phyloP scores from a whole-genome alignment of 2,329 filamentous ascomycete genomes.

The Colletotrichum falcatum region DNA sequence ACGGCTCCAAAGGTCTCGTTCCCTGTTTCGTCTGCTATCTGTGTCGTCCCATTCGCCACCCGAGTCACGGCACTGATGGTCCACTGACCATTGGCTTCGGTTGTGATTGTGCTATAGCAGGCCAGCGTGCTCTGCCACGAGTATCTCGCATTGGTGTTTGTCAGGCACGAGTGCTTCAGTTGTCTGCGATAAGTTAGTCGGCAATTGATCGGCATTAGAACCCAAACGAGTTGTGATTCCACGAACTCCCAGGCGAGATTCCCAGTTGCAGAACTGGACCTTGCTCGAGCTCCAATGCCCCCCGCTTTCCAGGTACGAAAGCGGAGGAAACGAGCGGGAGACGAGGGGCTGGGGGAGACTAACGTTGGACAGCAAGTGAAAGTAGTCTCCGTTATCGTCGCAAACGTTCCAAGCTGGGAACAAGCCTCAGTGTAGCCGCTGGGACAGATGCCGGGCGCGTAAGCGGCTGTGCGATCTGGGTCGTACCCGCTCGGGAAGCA shows the following conservation, averaged over 20 bases:
- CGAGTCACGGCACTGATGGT: conserved; percentile 7
- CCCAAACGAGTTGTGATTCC: neutral
- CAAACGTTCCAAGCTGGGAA: neutral
- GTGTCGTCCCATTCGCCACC: neutral
- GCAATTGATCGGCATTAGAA: neutral
- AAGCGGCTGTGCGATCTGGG: neutral
- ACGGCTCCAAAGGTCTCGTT: conserved; percentile 2
- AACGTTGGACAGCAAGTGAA: conserved; percentile 9
- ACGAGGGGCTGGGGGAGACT: neutral
- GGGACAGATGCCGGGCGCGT: conserved; percentile 2
- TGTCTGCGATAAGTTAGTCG: neutral
- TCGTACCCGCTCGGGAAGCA: conserved; percentile 7
- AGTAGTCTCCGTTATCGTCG: neutral
- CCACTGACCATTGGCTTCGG: conserved; percentile 4
- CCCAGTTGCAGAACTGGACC: too few relatives aligned
- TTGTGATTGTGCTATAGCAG: conserved; percentile 10
- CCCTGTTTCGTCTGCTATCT: neutral
- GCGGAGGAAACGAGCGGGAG: neutral
- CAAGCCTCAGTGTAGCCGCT: conserved; percentile 6
- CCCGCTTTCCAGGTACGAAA: too few relatives aligned
- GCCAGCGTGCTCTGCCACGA: conserved; percentile 11
- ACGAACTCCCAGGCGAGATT: too few relatives aligned
- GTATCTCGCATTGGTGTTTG: neutral
- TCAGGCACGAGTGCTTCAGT: conserved; percentile 3
- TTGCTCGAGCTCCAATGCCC: too few relatives aligned